A percentile compares a stretch with the other conserved stretches of the same genome.
Conservation (phyloP, 805 yeast species). For the Pichia occidentalis region DNA sequence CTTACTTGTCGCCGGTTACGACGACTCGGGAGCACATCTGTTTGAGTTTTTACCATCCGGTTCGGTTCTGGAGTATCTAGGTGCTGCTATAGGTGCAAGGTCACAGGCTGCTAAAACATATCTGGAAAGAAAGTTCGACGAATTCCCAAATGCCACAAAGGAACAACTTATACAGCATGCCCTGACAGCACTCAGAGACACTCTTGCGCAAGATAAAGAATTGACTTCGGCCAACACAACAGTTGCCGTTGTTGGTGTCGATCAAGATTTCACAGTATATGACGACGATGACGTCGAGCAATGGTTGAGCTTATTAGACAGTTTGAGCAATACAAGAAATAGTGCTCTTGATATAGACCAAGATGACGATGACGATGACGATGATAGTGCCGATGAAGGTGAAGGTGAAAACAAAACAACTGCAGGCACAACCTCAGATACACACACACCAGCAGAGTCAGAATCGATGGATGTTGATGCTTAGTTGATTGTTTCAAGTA, state of each 20-base stretch:
- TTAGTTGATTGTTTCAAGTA: neutral
- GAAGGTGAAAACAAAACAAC: conserved; percentile 15
- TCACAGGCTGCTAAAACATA: conserved; percentile 98
- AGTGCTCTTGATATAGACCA: conserved; percentile 32
- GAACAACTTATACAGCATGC: conserved; percentile 82
- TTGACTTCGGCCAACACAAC: conserved; percentile 78
- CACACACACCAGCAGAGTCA: conserved; percentile 15
- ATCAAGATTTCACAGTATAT: conserved; percentile 57
- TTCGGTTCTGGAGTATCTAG: conserved; percentile 81
- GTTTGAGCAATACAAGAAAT: conserved; percentile 52
- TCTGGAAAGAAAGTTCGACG: conserved; percentile 76
- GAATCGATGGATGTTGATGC: conserved; percentile 12
- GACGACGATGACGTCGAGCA: conserved; percentile 84
- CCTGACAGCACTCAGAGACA: conserved; percentile 86
- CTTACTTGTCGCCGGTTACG: conserved; percentile 79
- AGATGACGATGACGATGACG: conserved; percentile 24
- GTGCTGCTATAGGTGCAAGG: conserved; percentile 96
- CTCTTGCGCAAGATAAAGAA: conserved; percentile 90
- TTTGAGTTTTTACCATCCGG: conserved; percentile 97
- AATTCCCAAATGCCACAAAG: conserved; percentile 49
- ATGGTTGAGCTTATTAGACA: conserved; percentile 73
- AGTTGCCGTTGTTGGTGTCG: conserved; percentile 88
- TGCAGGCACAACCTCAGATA: conserved; percentile 11
- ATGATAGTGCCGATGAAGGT: conserved; percentile 24
- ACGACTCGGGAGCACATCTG: conserved; percentile 89